A percentile compares a stretch with the other conserved stretches of the same genome.
Conservation (phyloP, 2,329 filamentous ascomycete genomes). For the Orbilia blumenaviensis region DNA sequence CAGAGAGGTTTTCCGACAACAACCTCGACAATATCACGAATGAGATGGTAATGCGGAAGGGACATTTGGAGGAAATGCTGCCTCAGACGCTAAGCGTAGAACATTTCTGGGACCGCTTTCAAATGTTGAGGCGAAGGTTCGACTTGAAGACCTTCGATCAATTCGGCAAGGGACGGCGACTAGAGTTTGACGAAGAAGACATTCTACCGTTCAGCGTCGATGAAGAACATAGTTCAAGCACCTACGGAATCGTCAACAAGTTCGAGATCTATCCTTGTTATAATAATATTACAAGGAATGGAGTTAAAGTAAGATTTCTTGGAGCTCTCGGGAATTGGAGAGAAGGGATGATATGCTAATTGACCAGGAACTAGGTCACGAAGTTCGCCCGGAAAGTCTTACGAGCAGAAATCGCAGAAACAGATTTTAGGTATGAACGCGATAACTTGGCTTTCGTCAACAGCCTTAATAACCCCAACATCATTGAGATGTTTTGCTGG, state of each 20-base stretch:
- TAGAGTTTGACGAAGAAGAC: slow-evolving; percentile 40
- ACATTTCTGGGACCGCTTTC: slow-evolving; percentile 36
- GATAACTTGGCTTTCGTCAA: slow-evolving; percentile 42
- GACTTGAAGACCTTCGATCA: slow-evolving; percentile 38
- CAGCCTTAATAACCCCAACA: slow-evolving; percentile 29
- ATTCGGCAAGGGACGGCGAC: slow-evolving; percentile 21
- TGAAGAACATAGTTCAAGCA: slow-evolving; percentile 32
- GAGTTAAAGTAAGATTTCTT: slow-evolving; percentile 1
- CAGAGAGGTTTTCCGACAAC: slow-evolving; percentile 26
- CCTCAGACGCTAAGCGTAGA: slow-evolving; percentile 27
- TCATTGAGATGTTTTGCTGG: slow-evolving; percentile 45
- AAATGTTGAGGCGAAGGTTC: slow-evolving; percentile 32
- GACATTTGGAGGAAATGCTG: slow-evolving; percentile 2
- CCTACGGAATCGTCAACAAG: slow-evolving; percentile 25
- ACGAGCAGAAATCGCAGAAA: slow-evolving; percentile 34
- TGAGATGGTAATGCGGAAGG: slow-evolving; percentile 15
- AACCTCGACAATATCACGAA: slow-evolving; percentile 41
- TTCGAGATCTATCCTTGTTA: slow-evolving; percentile 39
- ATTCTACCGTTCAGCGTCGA: slow-evolving; percentile 31
- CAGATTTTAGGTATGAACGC: slow-evolving; percentile 33
- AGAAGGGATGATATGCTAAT: not conserved
- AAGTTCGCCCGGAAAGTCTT: slow-evolving; percentile 34
- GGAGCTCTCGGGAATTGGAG: not conserved
- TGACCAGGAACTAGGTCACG: slow-evolving; percentile 14
- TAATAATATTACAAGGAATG: slow-evolving; percentile 38